These are phyloP conservation scores for Phalaenopsis hybrid DNA, from an alignment of 116 monocot species.

Conservation along the genomic window DNA sequence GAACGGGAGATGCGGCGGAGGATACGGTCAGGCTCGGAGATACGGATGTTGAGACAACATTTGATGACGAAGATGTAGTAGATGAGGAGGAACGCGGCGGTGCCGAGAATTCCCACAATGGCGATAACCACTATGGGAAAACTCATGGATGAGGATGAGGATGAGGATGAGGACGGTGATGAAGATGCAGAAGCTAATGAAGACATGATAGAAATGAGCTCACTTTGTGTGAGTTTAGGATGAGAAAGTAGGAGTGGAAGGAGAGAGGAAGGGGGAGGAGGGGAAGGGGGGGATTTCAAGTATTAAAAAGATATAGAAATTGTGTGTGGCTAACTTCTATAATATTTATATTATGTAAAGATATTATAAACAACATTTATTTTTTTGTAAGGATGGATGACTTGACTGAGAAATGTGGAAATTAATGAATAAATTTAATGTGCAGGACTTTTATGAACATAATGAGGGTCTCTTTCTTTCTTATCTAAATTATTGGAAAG, in stretches of 20 bases:
- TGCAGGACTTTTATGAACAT: neutral
- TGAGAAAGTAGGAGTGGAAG: neutral
- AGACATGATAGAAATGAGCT: neutral
- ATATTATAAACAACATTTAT: no score
- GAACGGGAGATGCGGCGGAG: slow-evolving; percentile 7
- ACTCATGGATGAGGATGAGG: slow-evolving; percentile 3
- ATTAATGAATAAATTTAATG: neutral
- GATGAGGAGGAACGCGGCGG: slow-evolving; percentile 15
- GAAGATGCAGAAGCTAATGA: neutral
- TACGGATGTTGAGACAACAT: slow-evolving; percentile 6
- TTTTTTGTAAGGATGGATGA: no score
- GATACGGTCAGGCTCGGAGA: neutral
- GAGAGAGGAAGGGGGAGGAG: neutral
- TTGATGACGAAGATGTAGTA: slow-evolving; percentile 17
- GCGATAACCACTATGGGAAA: slow-evolving; percentile 14
- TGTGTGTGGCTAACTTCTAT: no score
- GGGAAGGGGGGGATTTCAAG: neutral
- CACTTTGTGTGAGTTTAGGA: no score
- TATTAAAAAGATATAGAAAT: neutral
- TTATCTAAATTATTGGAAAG: neutral
- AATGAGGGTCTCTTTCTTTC: neutral
- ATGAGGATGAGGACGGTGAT: neutral
- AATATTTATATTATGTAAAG: no score
- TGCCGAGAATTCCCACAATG: slow-evolving; percentile 5
- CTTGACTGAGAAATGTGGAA: neutral